Percentiles rank a stretch among this genome's conserved stretches.
phyloP scores from a whole-genome alignment of 768 basidiomycete species.

The Leccinum ochraceum region DNA sequence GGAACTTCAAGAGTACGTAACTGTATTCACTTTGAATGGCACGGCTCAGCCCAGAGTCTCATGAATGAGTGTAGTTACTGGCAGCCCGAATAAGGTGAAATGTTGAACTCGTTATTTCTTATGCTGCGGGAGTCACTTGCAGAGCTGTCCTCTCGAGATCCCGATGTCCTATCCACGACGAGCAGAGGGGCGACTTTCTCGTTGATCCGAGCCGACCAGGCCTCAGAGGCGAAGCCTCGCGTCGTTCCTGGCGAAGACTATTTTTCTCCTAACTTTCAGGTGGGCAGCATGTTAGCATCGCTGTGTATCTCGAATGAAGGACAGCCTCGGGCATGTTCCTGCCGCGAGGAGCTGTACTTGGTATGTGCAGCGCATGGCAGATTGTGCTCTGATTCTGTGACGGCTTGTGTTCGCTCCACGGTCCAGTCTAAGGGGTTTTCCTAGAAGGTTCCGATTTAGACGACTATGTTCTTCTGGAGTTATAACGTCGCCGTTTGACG shows the following conservation, averaged over 20 bases:
- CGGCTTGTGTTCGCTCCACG: slow-evolving; percentile 53
- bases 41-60: neutral
- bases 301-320: slow-evolving; percentile 30
- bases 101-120: slow-evolving; percentile 6
- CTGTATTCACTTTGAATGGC: no score
- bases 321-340: slow-evolving; percentile 60
- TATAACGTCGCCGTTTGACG: no score
- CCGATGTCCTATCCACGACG: slow-evolving; percentile 40
- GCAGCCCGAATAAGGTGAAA: slow-evolving; percentile 44
- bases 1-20: neutral
- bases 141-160: slow-evolving; percentile 52
- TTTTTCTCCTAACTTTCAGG: slow-evolving; percentile 24
- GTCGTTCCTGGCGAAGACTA: slow-evolving; percentile 8
- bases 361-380: neutral
- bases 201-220: neutral
- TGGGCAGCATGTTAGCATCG: slow-evolving; percentile 42
- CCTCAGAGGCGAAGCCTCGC: neutral
- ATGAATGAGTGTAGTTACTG: neutral
- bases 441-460: slow-evolving; percentile 69
- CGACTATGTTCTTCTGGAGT: no score
- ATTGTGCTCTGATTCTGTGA: slow-evolving; percentile 25
- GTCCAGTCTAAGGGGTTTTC: slow-evolving; percentile 60
- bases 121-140: slow-evolving; percentile 53
- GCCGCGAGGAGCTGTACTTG: slow-evolving; percentile 40
- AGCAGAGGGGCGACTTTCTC: slow-evolving; percentile 47